phyloP scores from a whole-genome alignment of 139 green algal species.

The Deuterostichococcus epilithicus region DNA sequence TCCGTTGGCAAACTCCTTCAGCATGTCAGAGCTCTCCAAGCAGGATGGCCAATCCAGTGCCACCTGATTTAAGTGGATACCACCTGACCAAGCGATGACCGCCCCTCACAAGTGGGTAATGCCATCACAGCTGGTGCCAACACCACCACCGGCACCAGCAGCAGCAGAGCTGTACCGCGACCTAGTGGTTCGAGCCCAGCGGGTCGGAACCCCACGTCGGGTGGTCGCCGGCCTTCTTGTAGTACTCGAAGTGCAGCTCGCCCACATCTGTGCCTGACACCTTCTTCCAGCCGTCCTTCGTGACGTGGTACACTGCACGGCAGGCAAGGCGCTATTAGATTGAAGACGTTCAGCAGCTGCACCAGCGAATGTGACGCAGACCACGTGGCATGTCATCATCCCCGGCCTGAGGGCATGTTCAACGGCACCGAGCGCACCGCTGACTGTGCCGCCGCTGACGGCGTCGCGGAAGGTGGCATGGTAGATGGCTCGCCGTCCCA shows the following conservation, averaged over 20 bases:
- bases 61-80: too few species aligned
- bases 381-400: background rate
- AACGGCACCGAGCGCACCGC: constrained; percentile 40
- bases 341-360: background rate
- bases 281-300: constrained; percentile 94
- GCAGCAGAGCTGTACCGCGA: background rate
- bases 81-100: too few species aligned
- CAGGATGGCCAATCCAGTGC: too few species aligned
- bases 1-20: too few species aligned
- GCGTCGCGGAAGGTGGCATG: constrained; percentile 98
- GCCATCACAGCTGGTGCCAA: too few species aligned
- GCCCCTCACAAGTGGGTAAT: too few species aligned
- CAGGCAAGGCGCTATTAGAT: background rate
- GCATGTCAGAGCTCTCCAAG: too few species aligned
- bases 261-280: constrained; percentile 91
- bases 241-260: constrained; percentile 87
- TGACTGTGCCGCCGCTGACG: constrained; percentile 92
- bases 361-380: background rate
- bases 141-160: background rate
- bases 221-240: background rate
- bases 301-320: constrained; percentile 94
- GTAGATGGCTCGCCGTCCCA: constrained; percentile 94
- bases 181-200: background rate
- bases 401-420: background rate
- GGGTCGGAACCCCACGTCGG: background rate